These are phyloP conservation scores for Zopfochytrium polystomum DNA, from an alignment of 371 early-diverging fungal species.

Conservation along the genomic window DNA sequence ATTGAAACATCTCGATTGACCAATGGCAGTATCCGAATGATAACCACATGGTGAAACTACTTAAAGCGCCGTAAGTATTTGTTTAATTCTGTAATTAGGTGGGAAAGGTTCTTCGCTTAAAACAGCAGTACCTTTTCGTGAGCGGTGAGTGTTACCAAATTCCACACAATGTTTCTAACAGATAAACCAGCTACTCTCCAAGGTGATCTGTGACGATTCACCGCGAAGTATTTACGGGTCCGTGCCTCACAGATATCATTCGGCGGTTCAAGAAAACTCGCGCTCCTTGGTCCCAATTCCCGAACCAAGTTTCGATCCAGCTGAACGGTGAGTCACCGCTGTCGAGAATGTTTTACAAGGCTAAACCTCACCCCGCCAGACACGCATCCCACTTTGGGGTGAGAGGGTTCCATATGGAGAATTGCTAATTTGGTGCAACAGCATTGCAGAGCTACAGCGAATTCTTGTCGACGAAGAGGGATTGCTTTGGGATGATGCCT, in stretches of 20 bases:
- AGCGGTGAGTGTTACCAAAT: conserved; percentile 45
- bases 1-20: too few species aligned
- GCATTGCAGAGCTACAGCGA: conserved; percentile 84
- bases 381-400: conserved; percentile 21
- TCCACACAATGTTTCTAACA: not conserved
- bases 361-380: not conserved
- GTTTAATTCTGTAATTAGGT: conserved; percentile 66
- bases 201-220: not conserved
- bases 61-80: too few species aligned
- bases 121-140: conserved; percentile 93
- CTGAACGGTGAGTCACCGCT: conserved; percentile 62
- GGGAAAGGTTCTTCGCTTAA: conserved; percentile 88
- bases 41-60: too few species aligned
- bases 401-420: not conserved
- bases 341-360: not conserved
- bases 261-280: conserved; percentile 84
- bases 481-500: conserved; percentile 86
- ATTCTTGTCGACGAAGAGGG: conserved; percentile 83
- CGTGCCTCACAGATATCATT: conserved; percentile 47
- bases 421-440: not conserved
- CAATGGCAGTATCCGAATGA: too few species aligned
- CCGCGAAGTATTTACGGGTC: too few species aligned
- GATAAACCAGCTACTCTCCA: not conserved
- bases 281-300: conserved; percentile 78
- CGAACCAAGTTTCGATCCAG: conserved; percentile 87